Evolutionary conservation across 495 filamentous ascomycete genomes (phyloP).

Genomic region (Physcia stellaris): DNA sequence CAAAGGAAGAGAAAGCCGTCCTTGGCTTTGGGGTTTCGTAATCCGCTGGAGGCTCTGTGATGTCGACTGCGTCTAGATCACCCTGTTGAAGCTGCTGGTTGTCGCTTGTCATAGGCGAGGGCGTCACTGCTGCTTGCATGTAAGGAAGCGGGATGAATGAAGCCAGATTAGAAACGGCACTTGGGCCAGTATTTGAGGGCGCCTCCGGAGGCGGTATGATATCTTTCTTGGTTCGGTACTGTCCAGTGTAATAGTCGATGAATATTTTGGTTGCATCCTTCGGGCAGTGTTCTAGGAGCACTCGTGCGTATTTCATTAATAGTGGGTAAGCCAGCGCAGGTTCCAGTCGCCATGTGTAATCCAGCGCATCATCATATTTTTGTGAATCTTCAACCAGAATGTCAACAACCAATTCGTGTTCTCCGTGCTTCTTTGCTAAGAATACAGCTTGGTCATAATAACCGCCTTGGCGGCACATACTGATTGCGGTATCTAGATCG

Average conservation of each 20-base stretch:
- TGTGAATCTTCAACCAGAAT: conserved; percentile 93
- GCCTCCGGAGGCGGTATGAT: conserved; percentile 32
- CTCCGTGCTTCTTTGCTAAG: conserved; percentile 83
- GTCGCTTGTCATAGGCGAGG: conserved; percentile 27
- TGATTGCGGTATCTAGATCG: conserved; percentile 91
- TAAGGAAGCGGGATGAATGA: conserved; percentile 76
- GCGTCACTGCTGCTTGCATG: conserved; percentile 46
- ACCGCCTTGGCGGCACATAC: conserved; percentile 96
- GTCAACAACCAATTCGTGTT: conserved; percentile 86
- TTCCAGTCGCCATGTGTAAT: conserved; percentile 81
- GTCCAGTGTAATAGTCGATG: conserved; percentile 82
- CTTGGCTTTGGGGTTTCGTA: conserved; percentile 59
- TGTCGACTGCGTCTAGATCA: conserved; percentile 21
- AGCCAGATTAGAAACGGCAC: conserved; percentile 68
- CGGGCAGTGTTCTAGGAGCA: conserved; percentile 74
- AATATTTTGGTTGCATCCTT: conserved; percentile 70
- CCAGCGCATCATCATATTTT: conserved; percentile 70
- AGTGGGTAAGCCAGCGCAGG: conserved; percentile 74
- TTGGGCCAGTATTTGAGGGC: conserved; percentile 43
- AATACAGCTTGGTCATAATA: conserved; percentile 96
- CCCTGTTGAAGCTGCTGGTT: conserved; percentile 13
- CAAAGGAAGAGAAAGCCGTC: conserved; percentile 90
- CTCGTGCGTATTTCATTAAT: conserved; percentile 88
- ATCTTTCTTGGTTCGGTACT: conserved; percentile 61
- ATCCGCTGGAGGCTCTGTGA: conserved; percentile 13